Evolutionary conservation across 305 asterid genomes (phyloP), one percentile per base, ranked within the genome.

Genomic region (Fraxinus floribunda): DNA sequence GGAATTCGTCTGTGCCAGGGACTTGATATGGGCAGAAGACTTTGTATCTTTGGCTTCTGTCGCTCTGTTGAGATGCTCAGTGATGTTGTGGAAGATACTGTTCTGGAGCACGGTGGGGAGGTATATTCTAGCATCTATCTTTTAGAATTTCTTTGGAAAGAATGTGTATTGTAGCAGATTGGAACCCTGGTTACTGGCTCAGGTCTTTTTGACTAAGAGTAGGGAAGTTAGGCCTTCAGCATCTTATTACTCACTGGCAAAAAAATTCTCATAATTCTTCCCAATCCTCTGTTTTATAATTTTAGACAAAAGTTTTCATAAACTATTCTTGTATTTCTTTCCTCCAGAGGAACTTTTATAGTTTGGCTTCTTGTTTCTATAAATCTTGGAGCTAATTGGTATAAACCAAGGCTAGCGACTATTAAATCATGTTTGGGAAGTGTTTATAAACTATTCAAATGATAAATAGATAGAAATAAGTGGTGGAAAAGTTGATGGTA

Each of bases 81-180:
- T 79, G 99, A 95, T 77, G 98, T 94, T 49, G 97, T 95, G 81
- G 98, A 95, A 88, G 99, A 94, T 86, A 92, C 97, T n/a, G 99
- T 95, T 84, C 82, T 94, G 87, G 99, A 95, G 89, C 95, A 94
- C 71, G 99, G 99, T 35, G 99, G 99, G 71, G 99, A 95, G 99
- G 99, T 94, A 93, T 77, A 66, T 78, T 36, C 77, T 80, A 52
- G 62, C n/a, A 52, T 52, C 62, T 52, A n/a, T 52, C 9, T 52
- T 52, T 52, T 52, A 52, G 22, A 52, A 16, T 52, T 52, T 16
- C 62, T 52, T 16, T 52, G 22, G 62, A n/a, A 16, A 52, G 22
- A 52, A 52, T 52, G 62, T 52, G 62, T 5, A 52, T 52, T 16
- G 22, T 52, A 18, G 22, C 62, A 52, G 62, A 52, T 52, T 52